A percentile compares a stretch with the other conserved stretches of the same genome.
These are phyloP conservation scores for Colletotrichum endophyticum DNA, from an alignment of 2,329 filamentous ascomycete species.

Conservation along the genomic window DNA sequence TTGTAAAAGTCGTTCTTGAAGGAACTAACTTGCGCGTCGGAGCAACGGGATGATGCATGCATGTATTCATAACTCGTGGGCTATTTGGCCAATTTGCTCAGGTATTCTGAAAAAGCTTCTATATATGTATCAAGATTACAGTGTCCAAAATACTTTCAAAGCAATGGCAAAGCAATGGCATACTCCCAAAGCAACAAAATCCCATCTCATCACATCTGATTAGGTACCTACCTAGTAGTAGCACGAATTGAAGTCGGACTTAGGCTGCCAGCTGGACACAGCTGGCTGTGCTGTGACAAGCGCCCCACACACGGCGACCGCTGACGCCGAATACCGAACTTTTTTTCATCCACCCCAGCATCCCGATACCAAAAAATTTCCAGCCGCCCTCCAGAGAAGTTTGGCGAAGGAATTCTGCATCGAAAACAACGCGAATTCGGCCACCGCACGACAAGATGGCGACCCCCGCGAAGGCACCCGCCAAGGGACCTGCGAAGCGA, in stretches of 20 bases:
- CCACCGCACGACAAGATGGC: conserved; percentile 7
- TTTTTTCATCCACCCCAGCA: not conserved
- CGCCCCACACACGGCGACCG: conserved; percentile 7
- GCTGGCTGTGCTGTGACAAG: rapidly evolving
- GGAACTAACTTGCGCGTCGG: too few relatives aligned
- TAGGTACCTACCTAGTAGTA: not conserved
- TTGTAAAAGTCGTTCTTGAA: too few relatives aligned
- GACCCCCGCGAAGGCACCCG: conserved; percentile 16
- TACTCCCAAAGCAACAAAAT: not conserved
- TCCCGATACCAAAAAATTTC: conserved; percentile 15
- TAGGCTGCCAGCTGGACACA: not conserved
- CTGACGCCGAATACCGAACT: conserved; percentile 20
- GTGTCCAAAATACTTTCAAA: too few relatives aligned
- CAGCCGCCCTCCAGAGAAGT: not conserved
- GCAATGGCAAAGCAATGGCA: not conserved
- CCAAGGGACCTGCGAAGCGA: conserved; percentile 24
- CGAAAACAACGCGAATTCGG: not conserved
- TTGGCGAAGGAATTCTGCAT: not conserved
- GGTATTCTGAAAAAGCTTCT: too few relatives aligned
- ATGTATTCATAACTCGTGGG: too few relatives aligned
- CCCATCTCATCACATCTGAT: not conserved
- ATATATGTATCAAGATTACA: too few relatives aligned
- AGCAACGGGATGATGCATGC: too few relatives aligned
- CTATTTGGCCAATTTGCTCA: too few relatives aligned
- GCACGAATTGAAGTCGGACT: not conserved